Evolutionary conservation across 805 yeast genomes (phyloP).

Genomic region (Kodamaea leandrae): DNA sequence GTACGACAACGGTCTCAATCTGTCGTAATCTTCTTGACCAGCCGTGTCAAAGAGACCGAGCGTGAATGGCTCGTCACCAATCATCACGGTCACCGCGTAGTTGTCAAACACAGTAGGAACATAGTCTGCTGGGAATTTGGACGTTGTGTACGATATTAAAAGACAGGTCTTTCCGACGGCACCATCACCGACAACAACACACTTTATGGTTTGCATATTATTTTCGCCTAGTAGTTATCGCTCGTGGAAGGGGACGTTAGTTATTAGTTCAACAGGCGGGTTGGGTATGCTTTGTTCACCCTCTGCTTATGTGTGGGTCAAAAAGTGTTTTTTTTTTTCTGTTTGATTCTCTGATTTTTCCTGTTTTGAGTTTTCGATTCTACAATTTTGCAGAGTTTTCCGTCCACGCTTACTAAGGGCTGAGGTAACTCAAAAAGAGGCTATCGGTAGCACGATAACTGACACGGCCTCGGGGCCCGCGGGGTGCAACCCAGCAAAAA

Average conservation of each 20-base stretch:
- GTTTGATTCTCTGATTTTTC: slow-evolving; percentile 7
- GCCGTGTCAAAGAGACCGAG: slow-evolving; percentile 98
- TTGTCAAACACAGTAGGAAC: slow-evolving; percentile 98
- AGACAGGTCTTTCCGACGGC: slow-evolving; percentile 98
- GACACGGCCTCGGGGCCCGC: too few species aligned
- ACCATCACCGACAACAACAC: slow-evolving; percentile 99
- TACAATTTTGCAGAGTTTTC: slow-evolving; percentile 8
- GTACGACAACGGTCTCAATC: slow-evolving; percentile 92
- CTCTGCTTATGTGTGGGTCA: slow-evolving; percentile 5
- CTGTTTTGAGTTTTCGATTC: slow-evolving; percentile 6
- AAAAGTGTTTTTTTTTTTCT: slow-evolving; percentile 7
- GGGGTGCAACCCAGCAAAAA: too few species aligned
- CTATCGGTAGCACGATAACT: neutral
- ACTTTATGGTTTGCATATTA: slow-evolving; percentile 65
- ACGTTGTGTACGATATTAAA: slow-evolving; percentile 91
- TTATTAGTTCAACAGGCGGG: too few species aligned
- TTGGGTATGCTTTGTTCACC: slow-evolving; percentile 1
- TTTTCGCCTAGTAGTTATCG: too few species aligned
- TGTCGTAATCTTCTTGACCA: slow-evolving; percentile 98
- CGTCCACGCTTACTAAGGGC: slow-evolving; percentile 1
- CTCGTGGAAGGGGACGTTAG: too few species aligned
- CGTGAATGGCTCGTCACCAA: slow-evolving; percentile 97
- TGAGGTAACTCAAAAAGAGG: neutral
- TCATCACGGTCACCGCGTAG: slow-evolving; percentile 91
- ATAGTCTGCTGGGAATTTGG: slow-evolving; percentile 96